A percentile compares a stretch with the other conserved stretches of the same genome.
Conservation (phyloP, 2,329 filamentous ascomycete genomes). For the Exophiala dermatitidis region DNA sequence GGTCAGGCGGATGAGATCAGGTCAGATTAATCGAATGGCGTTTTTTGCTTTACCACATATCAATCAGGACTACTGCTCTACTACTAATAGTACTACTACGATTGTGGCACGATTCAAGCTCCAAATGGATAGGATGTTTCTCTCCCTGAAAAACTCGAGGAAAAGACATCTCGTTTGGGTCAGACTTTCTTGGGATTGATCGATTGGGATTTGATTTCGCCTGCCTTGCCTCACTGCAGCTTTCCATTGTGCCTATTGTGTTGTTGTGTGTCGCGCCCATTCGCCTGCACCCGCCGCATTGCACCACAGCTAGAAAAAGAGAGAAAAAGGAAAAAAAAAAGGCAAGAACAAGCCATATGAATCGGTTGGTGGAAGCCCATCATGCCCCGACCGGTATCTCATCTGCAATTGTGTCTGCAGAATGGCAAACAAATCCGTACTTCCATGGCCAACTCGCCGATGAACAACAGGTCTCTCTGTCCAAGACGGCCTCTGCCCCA, state of each 20-base stretch:
- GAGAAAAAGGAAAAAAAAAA: neutral
- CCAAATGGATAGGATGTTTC: too few species aligned
- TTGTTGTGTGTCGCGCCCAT: neutral
- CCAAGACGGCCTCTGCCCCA: slow-evolving; percentile 2
- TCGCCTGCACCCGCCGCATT: neutral
- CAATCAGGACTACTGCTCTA: too few species aligned
- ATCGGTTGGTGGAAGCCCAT: neutral
- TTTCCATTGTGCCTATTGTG: neutral
- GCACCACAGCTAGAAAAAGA: neutral
- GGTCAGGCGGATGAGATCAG: too few species aligned
- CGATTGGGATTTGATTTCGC: too few species aligned
- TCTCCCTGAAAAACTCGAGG: too few species aligned
- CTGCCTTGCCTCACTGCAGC: neutral
- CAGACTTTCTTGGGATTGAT: too few species aligned
- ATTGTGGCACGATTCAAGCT: too few species aligned
- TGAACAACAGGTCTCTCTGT: slow-evolving; percentile 7
- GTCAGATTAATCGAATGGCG: too few species aligned
- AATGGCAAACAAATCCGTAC: neutral
- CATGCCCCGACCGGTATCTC: too few species aligned
- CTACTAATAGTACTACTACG: too few species aligned
- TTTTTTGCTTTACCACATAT: too few species aligned
- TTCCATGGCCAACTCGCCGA: neutral
- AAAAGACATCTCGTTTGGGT: too few species aligned
- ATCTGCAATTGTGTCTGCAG: neutral
- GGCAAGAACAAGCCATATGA: neutral